Evolutionary conservation across 164 flowering plant species (phyloP), one percentile per base, ranked within the genome.

Genomic region (Warburgia ugandensis): DNA sequence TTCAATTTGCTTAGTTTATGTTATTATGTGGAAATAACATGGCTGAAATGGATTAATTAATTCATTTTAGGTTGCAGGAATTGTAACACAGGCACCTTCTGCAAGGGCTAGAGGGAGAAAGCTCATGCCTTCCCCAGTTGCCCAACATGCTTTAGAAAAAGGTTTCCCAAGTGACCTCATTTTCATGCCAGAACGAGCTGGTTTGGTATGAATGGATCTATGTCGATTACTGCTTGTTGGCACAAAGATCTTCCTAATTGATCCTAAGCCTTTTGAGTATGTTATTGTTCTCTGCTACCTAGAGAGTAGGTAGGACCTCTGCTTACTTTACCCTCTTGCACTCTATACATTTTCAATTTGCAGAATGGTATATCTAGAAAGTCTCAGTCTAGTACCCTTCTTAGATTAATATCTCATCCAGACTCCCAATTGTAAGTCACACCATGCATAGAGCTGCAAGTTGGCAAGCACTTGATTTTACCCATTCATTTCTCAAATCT

Each of bases 61-160:
- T 59, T 45, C 36, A 29, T 37, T 36, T 62, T 68, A 92, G 99
- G 78, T 92, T 66, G 86, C 90, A 64, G 96, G 89, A 47, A 73
- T 94, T 68, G 96, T 94, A 32, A 94, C 99, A 13, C 95, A 94
- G 56, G 94, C 95, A 19, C 87, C 97, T 33, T 71, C 96, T 14
- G 77, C 74, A 62, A 80, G 90, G 64, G 69, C 73, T 59, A 77
- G 96, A 69, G 94, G 99, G 46, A 77, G 74, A 69, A 84, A 78
- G 64, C 48, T 86, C 48, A 41, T 77, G 78, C 94, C 95, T 46
- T 92, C 97, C 37, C 95, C 87, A 5, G 82, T 92, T 56, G 99
- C 95, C 23, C 81, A 80, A 37, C 75, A 70, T 67, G 96, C 97
- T 49, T 68, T 86, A 22, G 90, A 82, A 28, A 74, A 66, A 65